These are phyloP conservation scores for Centella asiatica DNA, from an alignment of 129 eudicot species.

Conservation along the genomic window DNA sequence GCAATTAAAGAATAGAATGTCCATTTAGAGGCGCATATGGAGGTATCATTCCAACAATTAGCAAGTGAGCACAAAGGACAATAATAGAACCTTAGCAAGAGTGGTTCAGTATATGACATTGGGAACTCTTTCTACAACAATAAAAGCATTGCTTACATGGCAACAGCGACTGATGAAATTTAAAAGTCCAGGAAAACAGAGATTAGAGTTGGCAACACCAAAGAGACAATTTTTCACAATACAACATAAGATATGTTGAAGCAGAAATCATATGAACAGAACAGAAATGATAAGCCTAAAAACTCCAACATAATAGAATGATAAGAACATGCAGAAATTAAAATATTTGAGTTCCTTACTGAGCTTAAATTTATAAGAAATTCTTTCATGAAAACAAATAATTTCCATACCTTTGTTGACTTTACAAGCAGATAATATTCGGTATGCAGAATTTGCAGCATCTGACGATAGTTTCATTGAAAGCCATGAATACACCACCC, in stretches of 20 bases:
- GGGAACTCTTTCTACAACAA: too few relatives aligned
- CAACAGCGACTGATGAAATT: too few relatives aligned
- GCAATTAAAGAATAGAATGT: too few relatives aligned
- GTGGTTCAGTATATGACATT: too few relatives aligned
- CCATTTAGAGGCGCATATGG: too few relatives aligned
- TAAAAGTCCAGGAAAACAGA: too few relatives aligned
- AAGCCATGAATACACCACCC: conserved; percentile 71
- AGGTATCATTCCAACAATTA: too few relatives aligned
- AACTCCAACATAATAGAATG: not conserved
- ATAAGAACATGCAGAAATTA: not conserved
- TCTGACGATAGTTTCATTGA: conserved; percentile 71
- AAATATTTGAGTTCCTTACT: not conserved
- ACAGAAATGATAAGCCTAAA: not conserved
- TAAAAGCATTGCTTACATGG: too few relatives aligned
- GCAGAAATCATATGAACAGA: too few relatives aligned
- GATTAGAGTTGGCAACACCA: too few relatives aligned
- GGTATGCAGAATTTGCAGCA: conserved; percentile 56
- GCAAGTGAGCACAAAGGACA: not conserved
- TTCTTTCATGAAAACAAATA: not conserved
- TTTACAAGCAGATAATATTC: conserved; percentile 78
- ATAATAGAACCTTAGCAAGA: not conserved
- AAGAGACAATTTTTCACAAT: too few relatives aligned
- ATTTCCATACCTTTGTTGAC: conserved; percentile 66
- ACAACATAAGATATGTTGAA: too few relatives aligned
- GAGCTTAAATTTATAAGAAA: not conserved